These are phyloP conservation scores for Kondoa malvinella DNA, from an alignment of 768 basidiomycete genomes.

Conservation along the genomic window DNA sequence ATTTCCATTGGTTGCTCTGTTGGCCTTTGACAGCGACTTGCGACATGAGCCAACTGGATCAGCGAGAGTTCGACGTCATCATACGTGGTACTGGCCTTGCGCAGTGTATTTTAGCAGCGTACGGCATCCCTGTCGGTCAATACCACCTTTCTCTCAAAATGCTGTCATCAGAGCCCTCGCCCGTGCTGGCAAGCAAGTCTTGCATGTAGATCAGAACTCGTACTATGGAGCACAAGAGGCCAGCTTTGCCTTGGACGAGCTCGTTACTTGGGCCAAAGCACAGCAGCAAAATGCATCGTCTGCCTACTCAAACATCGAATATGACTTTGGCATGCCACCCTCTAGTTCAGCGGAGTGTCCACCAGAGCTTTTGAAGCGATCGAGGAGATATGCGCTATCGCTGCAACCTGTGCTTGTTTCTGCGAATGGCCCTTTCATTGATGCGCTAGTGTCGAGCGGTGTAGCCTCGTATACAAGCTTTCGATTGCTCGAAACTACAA, in stretches of 20 bases:
- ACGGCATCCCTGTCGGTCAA: conserved; percentile 32
- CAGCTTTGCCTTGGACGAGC: conserved; percentile 61
- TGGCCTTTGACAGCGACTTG: too few species aligned
- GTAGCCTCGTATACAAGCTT: conserved; percentile 80
- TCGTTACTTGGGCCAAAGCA: conserved; percentile 50
- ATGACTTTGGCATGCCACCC: conserved; percentile 2
- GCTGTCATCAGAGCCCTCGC: conserved; percentile 52
- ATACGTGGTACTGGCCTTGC: conserved; percentile 42
- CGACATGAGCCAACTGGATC: not conserved
- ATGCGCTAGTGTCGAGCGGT: conserved; percentile 59
- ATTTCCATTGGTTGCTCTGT: too few species aligned
- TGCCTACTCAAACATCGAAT: not conserved
- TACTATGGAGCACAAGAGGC: conserved; percentile 78
- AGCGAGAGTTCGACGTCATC: conserved; percentile 33
- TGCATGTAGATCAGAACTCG: conserved; percentile 64
- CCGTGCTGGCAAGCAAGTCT: conserved; percentile 68
- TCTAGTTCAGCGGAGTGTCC: conserved; percentile 18
- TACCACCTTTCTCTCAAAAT: not conserved
- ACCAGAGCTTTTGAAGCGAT: conserved; percentile 37
- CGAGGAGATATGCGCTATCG: conserved; percentile 71
- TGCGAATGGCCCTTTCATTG: conserved; percentile 59
- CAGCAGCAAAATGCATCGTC: too few species aligned
- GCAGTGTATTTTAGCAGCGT: conserved; percentile 83
- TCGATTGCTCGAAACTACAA: conserved; percentile 56
- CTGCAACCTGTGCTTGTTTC: conserved; percentile 66